These are phyloP conservation scores for Euphrasia arctica DNA, from an alignment of 305 asterid species.

Conservation along the genomic window DNA sequence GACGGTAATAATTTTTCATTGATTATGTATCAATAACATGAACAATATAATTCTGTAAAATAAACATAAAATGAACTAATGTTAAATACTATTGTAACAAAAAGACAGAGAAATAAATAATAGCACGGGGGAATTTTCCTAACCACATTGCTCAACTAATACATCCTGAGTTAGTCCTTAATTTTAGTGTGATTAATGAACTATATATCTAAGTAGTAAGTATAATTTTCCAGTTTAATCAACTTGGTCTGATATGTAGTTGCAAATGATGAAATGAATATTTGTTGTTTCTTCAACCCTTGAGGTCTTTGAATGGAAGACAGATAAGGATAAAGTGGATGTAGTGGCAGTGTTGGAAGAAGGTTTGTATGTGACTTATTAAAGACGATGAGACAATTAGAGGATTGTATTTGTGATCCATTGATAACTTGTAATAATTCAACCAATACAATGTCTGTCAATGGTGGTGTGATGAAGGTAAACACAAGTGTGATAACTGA, in stretches of 20 bases:
- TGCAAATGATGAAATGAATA: background rate
- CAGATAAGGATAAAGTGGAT: background rate
- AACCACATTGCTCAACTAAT: background rate
- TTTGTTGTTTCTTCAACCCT: background rate
- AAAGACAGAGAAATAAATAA: background rate
- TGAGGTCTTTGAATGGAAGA: background rate
- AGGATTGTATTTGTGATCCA: background rate
- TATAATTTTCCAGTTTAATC: background rate
- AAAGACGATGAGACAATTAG: background rate
- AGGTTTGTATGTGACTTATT: background rate
- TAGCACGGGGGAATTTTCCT: background rate
- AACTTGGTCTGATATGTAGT: background rate
- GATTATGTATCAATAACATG: too few relatives aligned
- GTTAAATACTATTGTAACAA: too few relatives aligned
- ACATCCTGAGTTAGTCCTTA: background rate
- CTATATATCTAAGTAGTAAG: background rate
- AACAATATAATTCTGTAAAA: too few relatives aligned
- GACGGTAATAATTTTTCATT: too few relatives aligned
- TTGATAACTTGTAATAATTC: slow-evolving; percentile 1
- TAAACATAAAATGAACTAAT: too few relatives aligned
- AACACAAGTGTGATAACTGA: slow-evolving; percentile 5
- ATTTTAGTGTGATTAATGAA: background rate
- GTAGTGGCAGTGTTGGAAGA: background rate
- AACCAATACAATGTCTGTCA: background rate
- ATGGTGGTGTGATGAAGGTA: background rate